Evolutionary conservation across 1,139 yeast species (phyloP).

Genomic region (Candida tropicalis): DNA sequence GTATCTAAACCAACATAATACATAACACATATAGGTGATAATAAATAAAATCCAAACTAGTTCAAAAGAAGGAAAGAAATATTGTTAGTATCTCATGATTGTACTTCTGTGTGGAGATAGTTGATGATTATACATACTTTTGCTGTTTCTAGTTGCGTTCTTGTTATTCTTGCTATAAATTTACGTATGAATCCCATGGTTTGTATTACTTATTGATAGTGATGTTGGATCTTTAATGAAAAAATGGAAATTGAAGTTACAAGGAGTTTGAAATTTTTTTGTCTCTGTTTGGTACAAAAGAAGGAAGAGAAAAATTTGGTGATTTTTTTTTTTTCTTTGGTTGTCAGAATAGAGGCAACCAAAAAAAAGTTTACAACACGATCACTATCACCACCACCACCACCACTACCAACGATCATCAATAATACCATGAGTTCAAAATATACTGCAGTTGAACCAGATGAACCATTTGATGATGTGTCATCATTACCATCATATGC

Average conservation of each 20-base stretch:
- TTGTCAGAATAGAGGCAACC: too few relatives aligned
- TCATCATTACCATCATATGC: constrained; percentile 10
- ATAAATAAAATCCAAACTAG: constrained; percentile 80
- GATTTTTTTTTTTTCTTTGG: not conserved
- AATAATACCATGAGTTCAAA: constrained; percentile 19
- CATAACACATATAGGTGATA: constrained; percentile 89
- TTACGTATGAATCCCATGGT: constrained; percentile 17
- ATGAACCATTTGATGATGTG: constrained; percentile 19
- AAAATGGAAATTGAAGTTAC: not conserved
- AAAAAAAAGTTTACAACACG: too few relatives aligned
- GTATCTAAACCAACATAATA: constrained; percentile 90
- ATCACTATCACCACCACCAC: not conserved
- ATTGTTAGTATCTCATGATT: constrained; percentile 31
- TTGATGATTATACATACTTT: too few relatives aligned
- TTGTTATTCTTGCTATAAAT: constrained; percentile 41
- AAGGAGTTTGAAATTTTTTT: not conserved
- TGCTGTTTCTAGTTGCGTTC: constrained; percentile 70
- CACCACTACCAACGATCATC: too few relatives aligned
- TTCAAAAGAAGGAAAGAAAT: not conserved
- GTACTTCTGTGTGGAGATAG: too few relatives aligned
- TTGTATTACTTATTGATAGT: not conserved
- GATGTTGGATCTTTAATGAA: not conserved
- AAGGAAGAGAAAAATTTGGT: not conserved
- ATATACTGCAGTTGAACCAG: constrained; percentile 35
- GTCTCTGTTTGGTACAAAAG: too few relatives aligned